phyloP scores from a whole-genome alignment of 441 rosid genomes.

The Populus tomentosa region DNA sequence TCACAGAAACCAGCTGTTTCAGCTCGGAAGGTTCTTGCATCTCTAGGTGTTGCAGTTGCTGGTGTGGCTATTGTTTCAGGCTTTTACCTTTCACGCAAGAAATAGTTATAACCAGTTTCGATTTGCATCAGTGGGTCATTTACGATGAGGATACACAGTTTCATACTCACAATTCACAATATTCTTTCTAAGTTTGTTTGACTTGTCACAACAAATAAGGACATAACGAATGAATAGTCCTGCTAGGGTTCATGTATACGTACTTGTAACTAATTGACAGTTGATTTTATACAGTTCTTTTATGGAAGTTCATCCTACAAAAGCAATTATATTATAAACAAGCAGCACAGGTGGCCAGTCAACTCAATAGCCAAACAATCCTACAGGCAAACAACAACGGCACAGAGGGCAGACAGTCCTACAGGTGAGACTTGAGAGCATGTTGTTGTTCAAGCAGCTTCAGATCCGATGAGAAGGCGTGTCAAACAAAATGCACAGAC shows the following conservation, averaged over 20 bases:
- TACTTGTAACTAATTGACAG: background rate
- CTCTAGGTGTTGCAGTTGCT: slow-evolving; percentile 63
- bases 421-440: too few species aligned
- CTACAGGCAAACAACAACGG: too few species aligned
- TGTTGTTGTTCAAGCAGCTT: too few species aligned
- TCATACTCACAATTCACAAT: background rate
- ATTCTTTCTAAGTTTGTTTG: background rate
- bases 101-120: slow-evolving; percentile 17
- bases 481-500: too few species aligned
- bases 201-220: background rate
- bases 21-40: slow-evolving; percentile 48
- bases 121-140: background rate
- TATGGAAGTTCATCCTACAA: background rate
- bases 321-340: background rate
- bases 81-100: slow-evolving; percentile 49
- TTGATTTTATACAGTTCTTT: background rate
- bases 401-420: too few species aligned
- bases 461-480: too few species aligned
- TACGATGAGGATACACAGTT: background rate
- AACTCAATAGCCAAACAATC: background rate
- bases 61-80: slow-evolving; percentile 79
- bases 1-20: slow-evolving; percentile 39
- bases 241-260: background rate
- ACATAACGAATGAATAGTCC: background rate
- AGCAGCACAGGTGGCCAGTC: background rate